These are phyloP conservation scores for Nicotiana sylvestris DNA, from an alignment of 257 asterid species.

Conservation along the genomic window DNA sequence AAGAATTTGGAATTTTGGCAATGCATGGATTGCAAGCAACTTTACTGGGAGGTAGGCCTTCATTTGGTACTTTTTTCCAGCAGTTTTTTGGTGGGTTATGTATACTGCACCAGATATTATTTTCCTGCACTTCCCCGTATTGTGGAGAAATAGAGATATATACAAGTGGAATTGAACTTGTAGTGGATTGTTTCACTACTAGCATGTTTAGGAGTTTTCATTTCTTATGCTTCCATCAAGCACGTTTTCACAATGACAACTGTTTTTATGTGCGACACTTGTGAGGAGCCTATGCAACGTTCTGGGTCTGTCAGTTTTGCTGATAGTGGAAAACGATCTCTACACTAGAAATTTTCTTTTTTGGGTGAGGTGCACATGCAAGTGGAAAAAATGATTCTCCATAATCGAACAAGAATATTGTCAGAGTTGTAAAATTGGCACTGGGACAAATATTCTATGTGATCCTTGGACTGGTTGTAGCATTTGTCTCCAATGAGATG, in stretches of 20 bases:
- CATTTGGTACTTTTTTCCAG: not conserved
- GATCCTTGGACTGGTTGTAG: not conserved
- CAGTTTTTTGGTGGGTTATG: not conserved
- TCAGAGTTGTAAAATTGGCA: not conserved
- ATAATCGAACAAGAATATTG: not conserved
- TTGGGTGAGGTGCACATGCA: not conserved
- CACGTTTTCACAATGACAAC: not conserved
- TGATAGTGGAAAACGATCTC: not conserved
- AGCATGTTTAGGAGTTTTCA: not conserved
- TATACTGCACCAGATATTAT: not conserved
- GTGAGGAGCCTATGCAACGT: not conserved
- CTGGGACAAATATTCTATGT: not conserved
- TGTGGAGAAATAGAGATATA: not conserved
- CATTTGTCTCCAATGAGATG: not conserved
- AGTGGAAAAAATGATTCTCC: slow-evolving; percentile 2
- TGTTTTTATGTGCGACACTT: not conserved
- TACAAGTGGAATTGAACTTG: not conserved
- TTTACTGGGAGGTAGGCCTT: slow-evolving; percentile 86
- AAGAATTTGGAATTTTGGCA: slow-evolving; percentile 86
- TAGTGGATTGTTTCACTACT: not conserved
- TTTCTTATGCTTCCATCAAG: not conserved
- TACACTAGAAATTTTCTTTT: not conserved
- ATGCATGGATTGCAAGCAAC: slow-evolving; percentile 88
- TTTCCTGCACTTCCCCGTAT: not conserved
- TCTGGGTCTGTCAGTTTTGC: not conserved